These are phyloP conservation scores for Sugiyamaella castrensis DNA, from an alignment of 1,139 yeast species.

Conservation along the genomic window DNA sequence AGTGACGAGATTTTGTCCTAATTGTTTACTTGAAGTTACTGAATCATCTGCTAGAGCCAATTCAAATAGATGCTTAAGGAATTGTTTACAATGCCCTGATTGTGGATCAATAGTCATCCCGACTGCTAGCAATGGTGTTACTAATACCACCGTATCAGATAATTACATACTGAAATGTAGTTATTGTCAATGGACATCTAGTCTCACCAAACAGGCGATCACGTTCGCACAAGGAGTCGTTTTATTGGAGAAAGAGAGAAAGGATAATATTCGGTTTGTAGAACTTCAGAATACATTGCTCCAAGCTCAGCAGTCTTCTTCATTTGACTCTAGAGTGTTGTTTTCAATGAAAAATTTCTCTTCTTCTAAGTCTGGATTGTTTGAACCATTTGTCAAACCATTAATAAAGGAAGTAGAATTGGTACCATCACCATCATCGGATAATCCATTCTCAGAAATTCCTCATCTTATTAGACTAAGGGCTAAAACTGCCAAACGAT, in stretches of 20 bases:
- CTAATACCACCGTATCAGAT: conserved; percentile 5
- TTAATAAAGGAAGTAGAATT: not conserved
- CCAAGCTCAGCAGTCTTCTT: not conserved
- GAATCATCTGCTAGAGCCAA: conserved; percentile 26
- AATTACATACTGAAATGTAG: conserved; percentile 24
- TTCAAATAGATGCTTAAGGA: conserved; percentile 29
- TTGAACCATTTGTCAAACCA: not conserved
- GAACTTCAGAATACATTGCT: not conserved
- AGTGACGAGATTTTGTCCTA: conserved; percentile 31
- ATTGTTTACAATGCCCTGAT: conserved; percentile 31
- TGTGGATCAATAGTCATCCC: conserved; percentile 19
- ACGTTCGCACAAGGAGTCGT: conserved; percentile 21
- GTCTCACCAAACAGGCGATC: conserved; percentile 13
- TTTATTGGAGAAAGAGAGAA: not conserved
- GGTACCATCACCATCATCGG: not conserved
- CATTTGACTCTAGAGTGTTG: conserved; percentile 8
- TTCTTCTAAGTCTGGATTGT: not conserved
- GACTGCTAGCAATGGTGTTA: conserved; percentile 11
- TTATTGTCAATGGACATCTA: conserved; percentile 26
- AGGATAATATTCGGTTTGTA: not conserved
- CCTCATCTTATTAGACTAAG: conserved; percentile 28
- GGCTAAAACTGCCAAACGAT: conserved; percentile 29
- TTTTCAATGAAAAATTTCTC: not conserved
- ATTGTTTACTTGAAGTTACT: conserved; percentile 31
- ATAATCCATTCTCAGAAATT: not conserved